phyloP scores from a whole-genome alignment of 768 basidiomycete genomes.

The Mycena rosella region DNA sequence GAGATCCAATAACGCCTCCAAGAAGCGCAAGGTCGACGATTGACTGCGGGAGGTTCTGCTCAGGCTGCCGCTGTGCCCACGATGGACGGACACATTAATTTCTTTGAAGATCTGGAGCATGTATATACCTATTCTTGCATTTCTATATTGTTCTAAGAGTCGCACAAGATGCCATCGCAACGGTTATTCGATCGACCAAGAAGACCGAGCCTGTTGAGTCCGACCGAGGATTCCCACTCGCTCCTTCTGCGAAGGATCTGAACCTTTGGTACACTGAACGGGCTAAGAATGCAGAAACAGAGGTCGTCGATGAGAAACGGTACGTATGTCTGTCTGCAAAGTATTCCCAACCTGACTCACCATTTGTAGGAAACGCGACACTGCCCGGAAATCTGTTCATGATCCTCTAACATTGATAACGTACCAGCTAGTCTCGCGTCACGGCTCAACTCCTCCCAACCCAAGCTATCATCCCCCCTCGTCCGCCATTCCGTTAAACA shows the following conservation, averaged over 20 bases:
- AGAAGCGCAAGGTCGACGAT: conserved; percentile 49
- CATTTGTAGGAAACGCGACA: conserved; percentile 71
- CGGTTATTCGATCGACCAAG: conserved; percentile 62
- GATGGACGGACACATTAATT: conserved; percentile 80
- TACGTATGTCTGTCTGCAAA: conserved; percentile 39
- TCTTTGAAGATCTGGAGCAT: conserved; percentile 87
- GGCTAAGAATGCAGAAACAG: conserved; percentile 39
- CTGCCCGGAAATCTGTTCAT: conserved; percentile 69
- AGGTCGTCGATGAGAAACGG: conserved; percentile 55
- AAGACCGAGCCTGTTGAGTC: conserved; percentile 62
- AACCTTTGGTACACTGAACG: conserved; percentile 81
- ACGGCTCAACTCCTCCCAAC: conserved; percentile 42
- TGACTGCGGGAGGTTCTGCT: conserved; percentile 41
- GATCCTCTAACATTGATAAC: conserved; percentile 85
- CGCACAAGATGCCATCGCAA: conserved; percentile 57
- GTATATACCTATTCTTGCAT: conserved; percentile 48
- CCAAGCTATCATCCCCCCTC: conserved; percentile 40
- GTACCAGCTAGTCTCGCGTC: conserved; percentile 65
- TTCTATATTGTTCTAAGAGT: too few relatives aligned
- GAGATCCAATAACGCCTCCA: conserved; percentile 51
- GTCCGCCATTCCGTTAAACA: conserved; percentile 31
- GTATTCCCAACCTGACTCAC: too few relatives aligned
- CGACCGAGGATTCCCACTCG: conserved; percentile 81
- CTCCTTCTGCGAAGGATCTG: conserved; percentile 81
- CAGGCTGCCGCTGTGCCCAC: conserved; percentile 56